Percentiles rank a stretch among this genome's conserved stretches.
phyloP scores from a whole-genome alignment of 371 early-diverging fungal species.

The Mucor piriformis region DNA sequence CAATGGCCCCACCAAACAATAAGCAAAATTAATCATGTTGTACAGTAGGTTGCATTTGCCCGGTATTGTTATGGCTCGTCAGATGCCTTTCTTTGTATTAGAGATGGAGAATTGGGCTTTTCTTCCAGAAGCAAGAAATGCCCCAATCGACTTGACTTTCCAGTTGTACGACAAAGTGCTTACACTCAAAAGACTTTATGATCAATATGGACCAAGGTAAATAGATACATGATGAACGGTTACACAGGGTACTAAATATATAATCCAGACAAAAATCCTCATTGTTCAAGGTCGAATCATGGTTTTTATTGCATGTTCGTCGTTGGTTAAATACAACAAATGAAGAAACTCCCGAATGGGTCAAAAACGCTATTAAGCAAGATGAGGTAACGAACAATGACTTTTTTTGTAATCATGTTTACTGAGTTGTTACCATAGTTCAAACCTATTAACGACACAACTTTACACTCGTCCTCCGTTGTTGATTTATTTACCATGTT shows the following conservation, averaged over 20 bases:
- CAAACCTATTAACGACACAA: slow-evolving; percentile 59
- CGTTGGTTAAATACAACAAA: slow-evolving; percentile 64
- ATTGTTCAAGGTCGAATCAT: slow-evolving; percentile 64
- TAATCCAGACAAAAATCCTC: slow-evolving; percentile 41
- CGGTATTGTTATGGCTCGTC: slow-evolving; percentile 52
- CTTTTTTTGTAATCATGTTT: neutral
- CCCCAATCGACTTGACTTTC: slow-evolving; percentile 54
- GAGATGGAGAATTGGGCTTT: slow-evolving; percentile 60
- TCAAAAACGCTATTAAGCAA: slow-evolving; percentile 62
- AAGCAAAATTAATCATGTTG: neutral
- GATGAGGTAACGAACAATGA: slow-evolving; percentile 53
- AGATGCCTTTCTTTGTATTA: slow-evolving; percentile 57
- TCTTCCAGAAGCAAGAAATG: slow-evolving; percentile 41
- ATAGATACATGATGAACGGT: neutral
- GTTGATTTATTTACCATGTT: slow-evolving; percentile 79
- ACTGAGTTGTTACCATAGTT: slow-evolving; percentile 45
- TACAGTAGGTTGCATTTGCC: slow-evolving; percentile 37
- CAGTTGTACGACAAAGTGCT: slow-evolving; percentile 57
- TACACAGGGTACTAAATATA: neutral
- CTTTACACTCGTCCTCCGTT: slow-evolving; percentile 80
- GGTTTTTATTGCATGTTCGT: slow-evolving; percentile 66
- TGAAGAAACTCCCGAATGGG: slow-evolving; percentile 62
- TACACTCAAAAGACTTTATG: slow-evolving; percentile 49
- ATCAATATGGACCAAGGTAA: slow-evolving; percentile 53
- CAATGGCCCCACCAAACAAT: neutral